Evolutionary conservation across 208 protist species (phyloP).

Genomic region (Trypanosoma scelopori): DNA sequence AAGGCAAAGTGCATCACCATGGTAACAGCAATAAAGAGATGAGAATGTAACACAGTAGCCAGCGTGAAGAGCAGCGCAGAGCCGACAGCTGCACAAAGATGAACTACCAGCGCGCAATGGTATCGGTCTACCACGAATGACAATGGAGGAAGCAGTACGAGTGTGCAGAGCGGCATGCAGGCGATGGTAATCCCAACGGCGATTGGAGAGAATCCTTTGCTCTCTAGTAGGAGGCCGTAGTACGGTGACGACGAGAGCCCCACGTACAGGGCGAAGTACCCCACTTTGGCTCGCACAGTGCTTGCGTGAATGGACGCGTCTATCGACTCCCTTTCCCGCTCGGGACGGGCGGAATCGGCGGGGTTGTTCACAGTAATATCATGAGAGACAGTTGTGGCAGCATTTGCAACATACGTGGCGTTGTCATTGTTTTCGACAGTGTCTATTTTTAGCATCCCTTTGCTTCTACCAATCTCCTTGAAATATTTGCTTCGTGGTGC

Average conservation of each 20-base stretch:
- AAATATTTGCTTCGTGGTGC: neutral
- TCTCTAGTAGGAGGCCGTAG: conserved; percentile 25
- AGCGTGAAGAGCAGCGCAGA: conserved; percentile 6
- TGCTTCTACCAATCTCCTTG: neutral
- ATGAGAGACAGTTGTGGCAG: neutral
- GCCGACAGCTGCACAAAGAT: conserved; percentile 1
- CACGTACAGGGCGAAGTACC: conserved; percentile 21
- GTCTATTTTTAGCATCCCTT: neutral
- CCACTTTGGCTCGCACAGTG: conserved; percentile 2
- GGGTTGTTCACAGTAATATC: neutral
- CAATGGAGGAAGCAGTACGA: conserved; percentile 26
- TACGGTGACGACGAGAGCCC: conserved; percentile 25
- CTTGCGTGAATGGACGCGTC: conserved; percentile 11
- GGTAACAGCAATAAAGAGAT: conserved; percentile 8
- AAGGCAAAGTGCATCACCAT: conserved; percentile 26
- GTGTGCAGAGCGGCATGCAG: conserved; percentile 18
- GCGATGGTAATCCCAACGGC: conserved; percentile 20
- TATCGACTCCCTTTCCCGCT: neutral
- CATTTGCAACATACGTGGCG: neutral
- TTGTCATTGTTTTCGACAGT: neutral
- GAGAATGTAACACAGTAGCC: conserved; percentile 1
- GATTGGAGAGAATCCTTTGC: conserved; percentile 12
- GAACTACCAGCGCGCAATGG: conserved; percentile 14
- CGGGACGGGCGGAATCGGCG: neutral
- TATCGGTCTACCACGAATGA: conserved; percentile 25